Evolutionary conservation across 805 yeast species (phyloP), one percentile per base, ranked within the genome.

Genomic region (Pichia exigua): DNA sequence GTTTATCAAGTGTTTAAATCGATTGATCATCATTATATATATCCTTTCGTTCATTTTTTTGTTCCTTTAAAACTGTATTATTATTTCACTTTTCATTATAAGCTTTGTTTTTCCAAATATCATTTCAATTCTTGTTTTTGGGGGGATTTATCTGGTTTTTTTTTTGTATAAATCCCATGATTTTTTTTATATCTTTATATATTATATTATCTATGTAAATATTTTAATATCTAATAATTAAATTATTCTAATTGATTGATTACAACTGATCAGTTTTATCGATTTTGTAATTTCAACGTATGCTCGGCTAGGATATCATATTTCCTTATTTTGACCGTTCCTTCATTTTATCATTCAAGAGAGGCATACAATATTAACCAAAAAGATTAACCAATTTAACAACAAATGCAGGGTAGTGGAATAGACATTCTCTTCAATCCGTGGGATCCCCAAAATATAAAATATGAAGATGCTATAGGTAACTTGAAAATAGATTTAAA

Each of bases 401-500:
- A 35, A 35, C 10, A 35, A 35, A 35, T 35, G 39, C 20, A 35
- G n/a, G 20, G 17, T 35, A 35, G 11, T 4, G 44, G 49, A 10
- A 41, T 41, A 24, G 51, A 48, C 12, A 17, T 42, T 7, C 42
- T 8, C 9, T 30, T 35, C 11, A 35, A 39, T 18, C 40, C 38
- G 11, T 46, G 49, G 49, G 40, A 38, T 32, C 17, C n/a, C 7
- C 39, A n/a, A 35, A 35, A 35, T 35, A 5, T n/a, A 35, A 35
- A 35, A 35, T 35, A 35, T 35, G 39, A 35, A 26, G 44, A 42
- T 42, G 2, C 26, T 17, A 26, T 18, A 26, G 11, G 9, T n/a
- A 9, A 26, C 2, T 9, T 42, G 10, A 35, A 27, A 2, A 53
- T 68, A 11, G 71, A 68, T 49, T 24, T 64, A 39, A 48, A 65